These are phyloP conservation scores for Neohortaea acidophila DNA, from an alignment of 495 filamentous ascomycete genomes.

Conservation along the genomic window DNA sequence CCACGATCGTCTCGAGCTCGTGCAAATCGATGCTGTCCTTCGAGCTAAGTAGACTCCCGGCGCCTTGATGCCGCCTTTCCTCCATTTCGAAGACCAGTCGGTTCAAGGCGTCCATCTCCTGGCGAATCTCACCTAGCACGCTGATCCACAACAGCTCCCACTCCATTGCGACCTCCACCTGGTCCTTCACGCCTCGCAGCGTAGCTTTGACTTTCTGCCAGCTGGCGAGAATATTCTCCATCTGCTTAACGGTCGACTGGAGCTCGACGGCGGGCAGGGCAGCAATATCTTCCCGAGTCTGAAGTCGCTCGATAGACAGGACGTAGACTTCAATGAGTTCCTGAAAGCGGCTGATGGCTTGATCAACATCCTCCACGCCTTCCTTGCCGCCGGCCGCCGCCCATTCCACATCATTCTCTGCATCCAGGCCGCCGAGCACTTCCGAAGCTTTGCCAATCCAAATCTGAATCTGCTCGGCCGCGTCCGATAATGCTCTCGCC, in stretches of 20 bases:
- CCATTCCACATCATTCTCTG: constrained; percentile 96
- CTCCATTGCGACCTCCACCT: constrained; percentile 93
- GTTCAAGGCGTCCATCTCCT: constrained; percentile 72
- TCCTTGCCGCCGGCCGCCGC: constrained; percentile 83
- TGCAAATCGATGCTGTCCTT: constrained; percentile 53
- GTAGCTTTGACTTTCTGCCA: constrained; percentile 68
- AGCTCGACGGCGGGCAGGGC: constrained; percentile 52
- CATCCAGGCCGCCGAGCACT: constrained; percentile 68
- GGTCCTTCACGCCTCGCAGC: constrained; percentile 62
- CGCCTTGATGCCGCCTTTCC: constrained; percentile 64
- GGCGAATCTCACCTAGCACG: constrained; percentile 82
- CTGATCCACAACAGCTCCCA: constrained; percentile 96
- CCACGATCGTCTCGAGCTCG: constrained; percentile 84
- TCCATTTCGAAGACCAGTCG: constrained; percentile 91
- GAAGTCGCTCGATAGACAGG: constrained; percentile 73
- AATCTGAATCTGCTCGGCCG: constrained; percentile 75
- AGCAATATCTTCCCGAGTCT: constrained; percentile 61
- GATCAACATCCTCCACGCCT: constrained; percentile 76
- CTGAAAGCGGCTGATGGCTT: constrained; percentile 71
- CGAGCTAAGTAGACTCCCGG: constrained; percentile 36
- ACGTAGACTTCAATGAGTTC: constrained; percentile 80
- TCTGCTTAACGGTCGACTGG: constrained; percentile 58
- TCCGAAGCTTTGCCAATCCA: constrained; percentile 87
- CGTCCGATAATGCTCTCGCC: constrained; percentile 56
- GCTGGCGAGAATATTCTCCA: constrained; percentile 69